A percentile compares a stretch with the other conserved stretches of the same genome.
These are phyloP conservation scores for Adansonia grandidieri DNA, from an alignment of 441 rosid species.

Conservation along the genomic window DNA sequence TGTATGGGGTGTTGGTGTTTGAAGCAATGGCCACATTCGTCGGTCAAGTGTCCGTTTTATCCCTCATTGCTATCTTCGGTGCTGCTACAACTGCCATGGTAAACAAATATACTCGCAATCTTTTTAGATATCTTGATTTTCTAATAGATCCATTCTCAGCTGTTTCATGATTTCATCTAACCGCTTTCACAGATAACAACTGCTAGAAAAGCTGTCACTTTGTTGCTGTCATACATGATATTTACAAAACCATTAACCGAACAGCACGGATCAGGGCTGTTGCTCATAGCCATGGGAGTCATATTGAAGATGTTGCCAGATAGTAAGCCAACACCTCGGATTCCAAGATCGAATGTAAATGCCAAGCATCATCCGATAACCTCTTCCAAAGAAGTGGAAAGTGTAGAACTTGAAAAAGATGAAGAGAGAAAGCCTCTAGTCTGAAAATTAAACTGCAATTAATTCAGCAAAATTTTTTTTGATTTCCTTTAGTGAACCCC, in stretches of 20 bases:
- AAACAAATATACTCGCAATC: conserved; percentile 3
- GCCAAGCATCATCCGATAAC: conserved; percentile 36
- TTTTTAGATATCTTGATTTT: neutral
- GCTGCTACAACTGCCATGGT: conserved; percentile 93
- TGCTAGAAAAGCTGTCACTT: conserved; percentile 85
- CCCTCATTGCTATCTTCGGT: conserved; percentile 82
- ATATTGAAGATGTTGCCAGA: conserved; percentile 72
- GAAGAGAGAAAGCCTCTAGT: conserved; percentile 48
- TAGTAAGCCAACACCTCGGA: conserved; percentile 31
- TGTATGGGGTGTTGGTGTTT: conserved; percentile 76
- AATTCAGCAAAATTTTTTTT: neutral
- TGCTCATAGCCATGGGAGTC: conserved; percentile 78
- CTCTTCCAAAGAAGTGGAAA: conserved; percentile 32
- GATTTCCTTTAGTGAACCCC: neutral
- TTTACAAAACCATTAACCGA: conserved; percentile 87
- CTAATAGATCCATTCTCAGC: neutral
- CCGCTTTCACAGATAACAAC: conserved; percentile 65
- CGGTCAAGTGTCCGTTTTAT: conserved; percentile 88
- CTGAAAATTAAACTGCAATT: neutral
- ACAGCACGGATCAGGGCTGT: conserved; percentile 74
- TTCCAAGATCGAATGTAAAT: conserved; percentile 11
- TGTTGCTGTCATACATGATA: conserved; percentile 76
- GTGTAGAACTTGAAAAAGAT: conserved; percentile 32
- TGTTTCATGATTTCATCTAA: neutral
- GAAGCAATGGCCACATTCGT: conserved; percentile 44